Evolutionary conservation across 768 basidiomycete species (phyloP).

Genomic region (Suillus weaverae): DNA sequence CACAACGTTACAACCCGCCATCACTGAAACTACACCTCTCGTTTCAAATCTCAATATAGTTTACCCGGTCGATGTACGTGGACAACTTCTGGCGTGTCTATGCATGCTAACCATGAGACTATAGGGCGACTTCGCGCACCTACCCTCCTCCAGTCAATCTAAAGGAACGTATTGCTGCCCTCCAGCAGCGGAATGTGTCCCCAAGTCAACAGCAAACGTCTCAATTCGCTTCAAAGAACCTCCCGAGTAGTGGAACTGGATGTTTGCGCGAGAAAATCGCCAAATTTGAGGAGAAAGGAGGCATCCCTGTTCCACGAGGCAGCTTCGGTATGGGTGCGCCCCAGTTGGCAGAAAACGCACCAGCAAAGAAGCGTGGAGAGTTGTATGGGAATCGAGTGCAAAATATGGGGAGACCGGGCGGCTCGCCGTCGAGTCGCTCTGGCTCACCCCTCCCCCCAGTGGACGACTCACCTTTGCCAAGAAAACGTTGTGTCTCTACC

Average conservation of each 20-base stretch:
- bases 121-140: slow-evolving; percentile 29
- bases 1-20: neutral
- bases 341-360: slow-evolving; percentile 46
- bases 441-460: slow-evolving; percentile 17
- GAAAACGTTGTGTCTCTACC: slow-evolving; percentile 33
- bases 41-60: neutral
- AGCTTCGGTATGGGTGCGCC: slow-evolving; percentile 71
- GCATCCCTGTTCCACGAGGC: slow-evolving; percentile 70
- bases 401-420: slow-evolving; percentile 26
- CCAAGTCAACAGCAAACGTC: slow-evolving; percentile 33
- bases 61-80: slow-evolving; percentile 21
- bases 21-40: neutral
- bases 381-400: slow-evolving; percentile 74
- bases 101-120: slow-evolving; percentile 17
- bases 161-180: slow-evolving; percentile 81
- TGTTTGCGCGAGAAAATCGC: slow-evolving; percentile 70
- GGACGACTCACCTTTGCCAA: slow-evolving; percentile 19
- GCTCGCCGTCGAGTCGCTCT: slow-evolving; percentile 17
- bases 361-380: slow-evolving; percentile 57
- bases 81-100: neutral
- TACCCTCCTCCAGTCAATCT: slow-evolving; percentile 46
- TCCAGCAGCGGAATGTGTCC: slow-evolving; percentile 56
- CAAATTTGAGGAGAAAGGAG: slow-evolving; percentile 77
- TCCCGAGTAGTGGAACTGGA: slow-evolving; percentile 28
- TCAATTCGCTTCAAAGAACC: slow-evolving; percentile 29